These are phyloP conservation scores for Penicillium sp. DNA, from an alignment of 2,329 filamentous ascomycete genomes.

Conservation along the genomic window DNA sequence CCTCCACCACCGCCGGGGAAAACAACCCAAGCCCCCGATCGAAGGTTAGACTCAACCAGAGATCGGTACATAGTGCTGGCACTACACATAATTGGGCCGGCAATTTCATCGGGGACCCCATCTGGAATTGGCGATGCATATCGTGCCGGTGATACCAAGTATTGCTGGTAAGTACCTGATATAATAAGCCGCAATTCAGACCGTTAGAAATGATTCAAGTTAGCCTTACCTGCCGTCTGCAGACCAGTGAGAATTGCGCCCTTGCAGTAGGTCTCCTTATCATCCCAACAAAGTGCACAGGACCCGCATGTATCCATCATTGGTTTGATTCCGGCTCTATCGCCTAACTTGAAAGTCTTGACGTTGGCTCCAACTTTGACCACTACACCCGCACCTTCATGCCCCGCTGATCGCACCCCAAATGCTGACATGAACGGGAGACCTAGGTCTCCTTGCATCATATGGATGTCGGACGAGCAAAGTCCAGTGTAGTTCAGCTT, in stretches of 20 bases:
- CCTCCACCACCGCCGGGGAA: slow-evolving; percentile 50
- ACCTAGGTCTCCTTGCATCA: slow-evolving; percentile 57
- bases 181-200: neutral
- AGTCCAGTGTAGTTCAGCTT: slow-evolving; percentile 59
- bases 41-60: slow-evolving; percentile 52
- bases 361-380: slow-evolving; percentile 57
- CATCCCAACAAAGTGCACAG: slow-evolving; percentile 53
- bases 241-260: slow-evolving; percentile 40
- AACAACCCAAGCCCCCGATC: slow-evolving; percentile 54
- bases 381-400: slow-evolving; percentile 60
- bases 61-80: slow-evolving; percentile 60
- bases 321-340: slow-evolving; percentile 55
- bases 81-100: slow-evolving; percentile 61
- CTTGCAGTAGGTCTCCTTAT: slow-evolving; percentile 52
- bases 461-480: slow-evolving; percentile 59
- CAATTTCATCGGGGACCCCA: slow-evolving; percentile 55
- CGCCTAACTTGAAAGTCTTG: slow-evolving; percentile 54
- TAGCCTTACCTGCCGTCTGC: slow-evolving; percentile 40
- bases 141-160: slow-evolving; percentile 55
- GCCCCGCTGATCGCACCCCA: slow-evolving; percentile 50
- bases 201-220: neutral
- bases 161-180: slow-evolving; percentile 59
- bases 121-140: slow-evolving; percentile 59
- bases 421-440: slow-evolving; percentile 48
- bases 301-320: slow-evolving; percentile 53